Base-by-base conservation (phyloP, 768 basidiomycete genomes). In the Mycena metata region DNA sequence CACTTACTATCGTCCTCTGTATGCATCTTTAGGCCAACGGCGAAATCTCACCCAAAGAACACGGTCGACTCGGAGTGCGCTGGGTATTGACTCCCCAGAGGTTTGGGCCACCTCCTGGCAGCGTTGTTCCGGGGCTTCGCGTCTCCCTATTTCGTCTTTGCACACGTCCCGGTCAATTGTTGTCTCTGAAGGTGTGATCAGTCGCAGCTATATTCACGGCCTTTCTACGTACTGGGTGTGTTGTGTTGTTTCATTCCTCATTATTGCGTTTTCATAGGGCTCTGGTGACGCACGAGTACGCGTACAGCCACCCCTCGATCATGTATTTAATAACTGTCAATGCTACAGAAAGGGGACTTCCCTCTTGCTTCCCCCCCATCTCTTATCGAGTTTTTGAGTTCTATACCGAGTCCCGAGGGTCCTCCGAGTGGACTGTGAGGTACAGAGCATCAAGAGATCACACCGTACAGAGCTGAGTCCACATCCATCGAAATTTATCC, bases 91-190 rank as follows among this genome's bases (percentile, higher is more conserved):
- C 56, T 43, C 39, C 16, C 23, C 23, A 23, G 17, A 57, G 42
- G 24, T 16, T 41, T 45, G 41, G 56, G 39, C 41, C 56, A 43
- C n/a, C 39, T 45, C n/a, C 26, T 15, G 13, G 23, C 43, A 45
- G 15, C 56, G 24, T 36, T 36, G 36, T 36, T 16, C 56, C 30
- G 56, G 8, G 56, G 56, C 56, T 43, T n/a, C n/a, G n/a, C n/a
- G n/a, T n/a, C n/a, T n/a, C n/a, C n/a, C n/a, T n/a, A 57, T 57
- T 45, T 6, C 52, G 52, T 55, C 35, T 55, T 55, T 55, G 52
- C 52, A 23, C 56, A 43, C 19, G 17, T 57, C 42, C 56, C 56
- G 56, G 56, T 43, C 42, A 6, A 23, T 13, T 57, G 15, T 8
- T 5, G 17, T 41, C n/a, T 11, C 43, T 24, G n/a, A 30, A 23